These are phyloP conservation scores for Musa itinerans DNA, from an alignment of 176 grass and related monocot genomes.

Conservation along the genomic window DNA sequence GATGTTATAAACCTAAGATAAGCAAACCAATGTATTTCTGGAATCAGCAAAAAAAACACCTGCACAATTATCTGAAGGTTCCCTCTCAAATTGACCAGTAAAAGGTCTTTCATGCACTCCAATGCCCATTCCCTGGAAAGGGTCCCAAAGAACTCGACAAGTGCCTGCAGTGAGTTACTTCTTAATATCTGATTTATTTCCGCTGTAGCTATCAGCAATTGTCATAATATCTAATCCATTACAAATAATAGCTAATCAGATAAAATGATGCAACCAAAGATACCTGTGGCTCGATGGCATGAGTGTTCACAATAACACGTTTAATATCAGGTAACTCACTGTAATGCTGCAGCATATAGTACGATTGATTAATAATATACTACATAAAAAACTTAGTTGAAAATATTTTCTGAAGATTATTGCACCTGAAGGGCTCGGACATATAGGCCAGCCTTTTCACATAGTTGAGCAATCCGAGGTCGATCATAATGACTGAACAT, in stretches of 20 bases:
- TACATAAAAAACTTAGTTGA: background rate
- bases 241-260: background rate
- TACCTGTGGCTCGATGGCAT: slow-evolving; percentile 90
- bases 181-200: slow-evolving; percentile 13
- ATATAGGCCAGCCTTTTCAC: slow-evolving; percentile 88
- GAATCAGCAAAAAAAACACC: slow-evolving; percentile 23
- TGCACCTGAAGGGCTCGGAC: slow-evolving; percentile 80
- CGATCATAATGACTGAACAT: slow-evolving; percentile 98
- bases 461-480: slow-evolving; percentile 80
- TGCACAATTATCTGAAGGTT: slow-evolving; percentile 96
- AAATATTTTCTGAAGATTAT: slow-evolving; percentile 15
- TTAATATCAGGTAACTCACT: slow-evolving; percentile 85
- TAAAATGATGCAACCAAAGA: slow-evolving; percentile 20
- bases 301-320: slow-evolving; percentile 90
- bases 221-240: no score
- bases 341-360: slow-evolving; percentile 60
- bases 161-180: slow-evolving; percentile 31
- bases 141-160: slow-evolving; percentile 93
- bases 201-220: no score
- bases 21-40: background rate
- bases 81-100: slow-evolving; percentile 73
- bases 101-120: slow-evolving; percentile 96
- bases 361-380: slow-evolving; percentile 3
- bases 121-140: slow-evolving; percentile 82
- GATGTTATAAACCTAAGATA: background rate